Percentiles rank a stretch among this genome's conserved stretches.
Evolutionary conservation across 164 flowering plant genomes (phyloP).

Genomic region (Vitis amurensis): DNA sequence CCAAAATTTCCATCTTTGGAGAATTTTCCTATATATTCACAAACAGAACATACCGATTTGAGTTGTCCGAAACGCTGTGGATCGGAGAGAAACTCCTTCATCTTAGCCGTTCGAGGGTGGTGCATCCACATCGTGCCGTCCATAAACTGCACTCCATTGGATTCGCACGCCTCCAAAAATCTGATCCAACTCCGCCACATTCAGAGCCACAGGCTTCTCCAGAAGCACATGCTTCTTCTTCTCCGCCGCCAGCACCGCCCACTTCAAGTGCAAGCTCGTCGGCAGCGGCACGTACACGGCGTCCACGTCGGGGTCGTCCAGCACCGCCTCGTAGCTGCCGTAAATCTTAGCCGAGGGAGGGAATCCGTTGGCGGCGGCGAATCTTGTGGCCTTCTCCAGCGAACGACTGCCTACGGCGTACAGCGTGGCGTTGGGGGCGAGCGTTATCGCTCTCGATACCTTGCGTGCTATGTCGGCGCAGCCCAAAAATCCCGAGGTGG

Average conservation of each 20-base stretch:
- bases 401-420: conserved; percentile 45
- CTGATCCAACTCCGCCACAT: conserved; percentile 29
- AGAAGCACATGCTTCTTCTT: conserved; percentile 46
- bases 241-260: conserved; percentile 43
- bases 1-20: not conserved
- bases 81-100: conserved; percentile 32
- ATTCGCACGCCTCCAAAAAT: conserved; percentile 33
- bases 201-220: conserved; percentile 45
- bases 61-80: conserved; percentile 24
- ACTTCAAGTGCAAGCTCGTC: conserved; percentile 33
- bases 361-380: conserved; percentile 19
- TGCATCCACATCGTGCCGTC: conserved; percentile 59
- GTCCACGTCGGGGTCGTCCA: conserved; percentile 41
- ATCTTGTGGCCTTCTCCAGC: conserved; percentile 28
- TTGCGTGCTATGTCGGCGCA: conserved; percentile 42
- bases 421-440: conserved; percentile 31
- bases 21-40: not conserved
- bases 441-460: conserved; percentile 32
- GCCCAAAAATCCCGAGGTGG: conserved; percentile 40
- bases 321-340: conserved; percentile 34
- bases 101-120: conserved; percentile 39
- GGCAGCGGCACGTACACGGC: conserved; percentile 51
- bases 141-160: conserved; percentile 53
- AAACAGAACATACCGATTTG: conserved; percentile 17
- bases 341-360: conserved; percentile 27